Base-by-base conservation (phyloP, 768 basidiomycete genomes). In the Leucocoprinus sp. region DNA sequence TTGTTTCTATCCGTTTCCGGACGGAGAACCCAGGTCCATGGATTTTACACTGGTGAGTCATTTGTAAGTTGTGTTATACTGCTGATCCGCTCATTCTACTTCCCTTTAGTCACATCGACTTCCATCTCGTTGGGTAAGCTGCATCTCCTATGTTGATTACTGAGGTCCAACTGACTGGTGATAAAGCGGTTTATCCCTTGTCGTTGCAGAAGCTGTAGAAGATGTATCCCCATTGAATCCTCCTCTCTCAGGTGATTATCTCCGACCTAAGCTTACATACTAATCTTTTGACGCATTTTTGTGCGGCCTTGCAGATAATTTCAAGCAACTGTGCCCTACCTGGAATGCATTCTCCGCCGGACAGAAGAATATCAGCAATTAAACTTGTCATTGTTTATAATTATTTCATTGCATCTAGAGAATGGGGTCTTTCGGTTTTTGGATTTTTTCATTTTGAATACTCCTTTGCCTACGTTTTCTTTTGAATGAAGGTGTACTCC, bases 11-110 rank as follows among this genome's bases (percentile, higher is more conserved):
- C 44, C 63, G 76, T 0, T 77, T 76, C 55, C 57, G 54, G 2
- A 75, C 75, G 1, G 68, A 76, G 41, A 76, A 76, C 44, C 55
- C 74, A 31, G 76, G 76, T 3, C 70, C 71, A 2, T 75, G 71
- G 72, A 62, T 72, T 38, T 46, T 75, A 21, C 74, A 75, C 52
- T 76, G 74, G 67, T 68, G 18, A n/a, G 63, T 46, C 27, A n/a
- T 6, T 35, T 39, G 11, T 8, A 33, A 33, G 31, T 24, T 22
- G 15, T 33, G 40, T 38, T 42, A 42, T 35, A 4, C 4, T 35
- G 9, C 24, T 26, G 21, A 5, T 29, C 12, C 17, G 12, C 33
- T 26, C 15, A 5, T 22, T 21, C 18, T 44, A 17, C 17, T 8
- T 8, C 26, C 35, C 3, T 2, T 2, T 29, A 72, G 72, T 49